Evolutionary conservation across 176 grass and related monocot species (phyloP).

Genomic region (Thinopyrum elongatum): DNA sequence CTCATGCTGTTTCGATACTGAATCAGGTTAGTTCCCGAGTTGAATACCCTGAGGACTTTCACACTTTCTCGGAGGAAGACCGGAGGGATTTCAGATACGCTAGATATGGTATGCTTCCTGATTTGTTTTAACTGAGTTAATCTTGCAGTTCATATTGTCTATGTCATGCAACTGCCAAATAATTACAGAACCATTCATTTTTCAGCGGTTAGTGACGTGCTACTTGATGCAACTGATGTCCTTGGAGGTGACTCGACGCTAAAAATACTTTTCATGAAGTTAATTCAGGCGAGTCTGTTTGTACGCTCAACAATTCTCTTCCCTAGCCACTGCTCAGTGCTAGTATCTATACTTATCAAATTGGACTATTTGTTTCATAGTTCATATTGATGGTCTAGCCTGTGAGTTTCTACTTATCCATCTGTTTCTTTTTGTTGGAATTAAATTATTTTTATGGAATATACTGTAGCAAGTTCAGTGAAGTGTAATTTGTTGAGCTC

Average conservation of each 20-base stretch:
- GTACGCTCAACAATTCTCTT: not conserved
- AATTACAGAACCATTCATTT: conserved; percentile 29
- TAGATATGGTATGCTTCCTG: conserved; percentile 64
- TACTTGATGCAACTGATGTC: conserved; percentile 91
- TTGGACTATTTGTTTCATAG: not conserved
- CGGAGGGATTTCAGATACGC: conserved; percentile 90
- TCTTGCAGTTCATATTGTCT: conserved; percentile 28
- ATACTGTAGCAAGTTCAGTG: not conserved
- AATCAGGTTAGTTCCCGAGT: conserved; percentile 87
- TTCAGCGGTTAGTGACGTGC: conserved; percentile 81
- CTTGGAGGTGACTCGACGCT: conserved; percentile 78
- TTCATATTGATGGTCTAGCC: not conserved
- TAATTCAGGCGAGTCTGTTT: conserved; percentile 68
- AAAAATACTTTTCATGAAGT: conserved; percentile 83
- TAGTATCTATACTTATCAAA: not conserved
- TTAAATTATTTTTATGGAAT: not conserved
- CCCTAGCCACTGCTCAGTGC: conserved; percentile 7
- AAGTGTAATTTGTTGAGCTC: not conserved
- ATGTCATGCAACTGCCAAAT: conserved; percentile 12
- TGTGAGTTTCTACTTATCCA: not conserved
- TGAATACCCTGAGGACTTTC: conserved; percentile 85
- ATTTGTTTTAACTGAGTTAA: conserved; percentile 24
- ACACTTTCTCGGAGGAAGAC: conserved; percentile 83
- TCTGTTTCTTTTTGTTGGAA: not conserved
- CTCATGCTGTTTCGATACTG: conserved; percentile 23